Evolutionary conservation across 1,284 basidiomycete genomes (phyloP), one percentile per base, ranked within the genome.

Genomic region (Schizophyllum amplum): DNA sequence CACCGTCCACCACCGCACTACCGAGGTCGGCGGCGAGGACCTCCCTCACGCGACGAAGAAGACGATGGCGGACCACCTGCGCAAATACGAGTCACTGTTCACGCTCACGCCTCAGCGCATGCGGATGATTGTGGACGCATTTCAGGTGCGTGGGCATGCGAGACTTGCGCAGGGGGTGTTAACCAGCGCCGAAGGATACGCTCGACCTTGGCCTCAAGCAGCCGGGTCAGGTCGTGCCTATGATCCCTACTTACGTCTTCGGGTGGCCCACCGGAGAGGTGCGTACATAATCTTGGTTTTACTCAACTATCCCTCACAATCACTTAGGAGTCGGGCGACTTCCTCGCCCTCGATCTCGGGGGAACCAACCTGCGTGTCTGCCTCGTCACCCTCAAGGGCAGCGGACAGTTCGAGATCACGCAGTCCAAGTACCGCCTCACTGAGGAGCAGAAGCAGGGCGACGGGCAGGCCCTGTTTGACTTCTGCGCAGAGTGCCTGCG

Each of bases 371-470:
- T 99, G 42, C 93, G 96, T 55, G 96, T 98, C 55, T 99, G 96
- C 73, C 89, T 98, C 59, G 96, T 99, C 56, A 90, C 87, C 21
- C 79, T 99, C 15, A 84, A 91, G 65, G 96, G 96, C 23, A 79
- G 86, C 6, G 94, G 96, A 61, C 94, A 96, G 76, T 99, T 98
- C 71, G 94, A 98, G 74, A 91, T 99, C 66, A 96, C 94, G 0
- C 96, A 99, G 64, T 90, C 94, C 55, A 99, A 99, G 74, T 98
- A 98, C 74, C 89, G 94, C 58, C 82, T 99, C 55, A 90, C 92
- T 1, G 96, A 99, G 68, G 97, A 98, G 67, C 96, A 99, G 73
- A 99, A 99, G 75, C 94, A 97, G 63, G 91, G 90, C n/a, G 94
- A 98, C 46, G 96, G 95, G 5, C 87, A 93, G 69, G 86, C 88